A percentile compares a stretch with the other conserved stretches of the same genome.
These are phyloP conservation scores for Narthecium ossifragum DNA, from an alignment of 106 monocot genomes.

Conservation along the genomic window DNA sequence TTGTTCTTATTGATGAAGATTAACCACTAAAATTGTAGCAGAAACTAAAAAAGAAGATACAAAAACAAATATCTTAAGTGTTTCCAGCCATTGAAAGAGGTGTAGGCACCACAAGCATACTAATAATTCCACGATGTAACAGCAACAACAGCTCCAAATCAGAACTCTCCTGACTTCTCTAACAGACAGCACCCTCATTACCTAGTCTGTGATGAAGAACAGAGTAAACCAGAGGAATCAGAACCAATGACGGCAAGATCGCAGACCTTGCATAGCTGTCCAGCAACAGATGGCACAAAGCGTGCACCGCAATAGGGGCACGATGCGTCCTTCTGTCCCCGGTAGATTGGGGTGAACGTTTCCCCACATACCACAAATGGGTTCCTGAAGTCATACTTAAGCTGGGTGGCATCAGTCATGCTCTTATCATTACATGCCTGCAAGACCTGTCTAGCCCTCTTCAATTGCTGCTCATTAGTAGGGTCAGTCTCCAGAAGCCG, in stretches of 20 bases:
- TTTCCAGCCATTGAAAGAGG: too few relatives aligned
- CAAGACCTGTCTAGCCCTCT: constrained; percentile 57
- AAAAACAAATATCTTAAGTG: too few relatives aligned
- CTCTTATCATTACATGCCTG: constrained; percentile 44
- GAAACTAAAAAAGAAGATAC: too few relatives aligned
- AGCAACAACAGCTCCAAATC: too few relatives aligned
- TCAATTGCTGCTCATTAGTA: constrained; percentile 34
- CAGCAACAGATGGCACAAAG: constrained; percentile 63
- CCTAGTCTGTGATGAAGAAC: constrained; percentile 56
- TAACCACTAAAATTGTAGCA: too few relatives aligned
- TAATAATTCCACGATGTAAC: too few relatives aligned
- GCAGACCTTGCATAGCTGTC: constrained; percentile 65
- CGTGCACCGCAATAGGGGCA: constrained; percentile 73
- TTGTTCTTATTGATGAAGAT: too few relatives aligned
- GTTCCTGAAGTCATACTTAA: constrained; percentile 80
- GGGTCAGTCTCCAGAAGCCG: constrained; percentile 76
- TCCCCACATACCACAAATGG: constrained; percentile 86
- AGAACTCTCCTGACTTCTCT: too few relatives aligned
- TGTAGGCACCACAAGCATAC: too few relatives aligned
- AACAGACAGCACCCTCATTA: too few relatives aligned
- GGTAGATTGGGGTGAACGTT: constrained; percentile 85
- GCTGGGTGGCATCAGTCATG: constrained; percentile 35
- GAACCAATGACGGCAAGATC: constrained; percentile 80
- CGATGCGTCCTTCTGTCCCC: constrained; percentile 75
- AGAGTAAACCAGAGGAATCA: constrained; percentile 77